Evolutionary conservation across 768 basidiomycete genomes (phyloP), one percentile per base, ranked within the genome.

Genomic region (Lactarius evosmus): DNA sequence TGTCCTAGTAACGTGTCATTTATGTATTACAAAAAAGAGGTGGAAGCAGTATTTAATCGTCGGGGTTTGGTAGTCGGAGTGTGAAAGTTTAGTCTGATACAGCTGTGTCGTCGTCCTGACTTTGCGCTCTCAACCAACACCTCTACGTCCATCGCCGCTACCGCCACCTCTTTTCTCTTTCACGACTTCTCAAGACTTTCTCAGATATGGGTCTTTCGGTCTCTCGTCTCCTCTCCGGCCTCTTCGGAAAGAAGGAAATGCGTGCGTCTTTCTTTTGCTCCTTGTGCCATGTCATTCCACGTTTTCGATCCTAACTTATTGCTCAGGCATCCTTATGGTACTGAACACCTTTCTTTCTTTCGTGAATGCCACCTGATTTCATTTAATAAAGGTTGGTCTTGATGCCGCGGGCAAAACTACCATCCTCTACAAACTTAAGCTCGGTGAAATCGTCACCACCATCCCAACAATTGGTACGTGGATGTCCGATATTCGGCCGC

Each of bases 231-330:
- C 85, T 98, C 72, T 82, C 85, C 56, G 84, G 85, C 75, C 84
- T 99, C 74, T 95, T 98, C 72, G 95, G 95, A 78, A 98, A 97
- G 84, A 96, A 89, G 86, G 96, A 99, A 81, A 98, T 99, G 96
- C 94, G 95, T 97, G 78, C 76, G 95, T 79, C 59, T 69, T 69
- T 65, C 68, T 66, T 67, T 71, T 66, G 65, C 69, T 70, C 8
- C 49, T 63, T 62, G 70, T 69, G 66, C 69, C 66, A 69, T 69
- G 56, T 60, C 63, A 71, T 58, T 58, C 58, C 60, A 50, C 66
- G 58, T 71, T 62, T 62, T 59, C 66, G 51, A 55, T 61, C 52
- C 70, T 70, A 67, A 69, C 70, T 46, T 50, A 12, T 72, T 75
- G 66, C 71, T 68, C 73, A 97, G 95, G 96, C 75, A 98, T 99